These are phyloP conservation scores for Coffea canephora DNA, from an alignment of 257 asterid species.

Conservation along the genomic window DNA sequence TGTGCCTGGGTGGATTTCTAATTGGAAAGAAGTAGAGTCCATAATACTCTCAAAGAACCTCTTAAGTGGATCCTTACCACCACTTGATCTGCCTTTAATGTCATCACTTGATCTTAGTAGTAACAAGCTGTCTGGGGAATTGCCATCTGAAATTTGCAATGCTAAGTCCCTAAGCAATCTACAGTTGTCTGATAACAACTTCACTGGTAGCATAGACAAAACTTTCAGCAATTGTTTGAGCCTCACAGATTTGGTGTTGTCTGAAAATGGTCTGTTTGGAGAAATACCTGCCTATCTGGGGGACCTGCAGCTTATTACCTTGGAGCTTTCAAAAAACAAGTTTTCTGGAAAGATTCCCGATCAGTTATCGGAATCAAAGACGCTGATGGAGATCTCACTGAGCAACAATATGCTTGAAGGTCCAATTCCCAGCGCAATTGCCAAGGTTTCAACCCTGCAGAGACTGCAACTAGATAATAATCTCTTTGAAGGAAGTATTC, in stretches of 20 bases:
- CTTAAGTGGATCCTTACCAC: conserved; percentile 57
- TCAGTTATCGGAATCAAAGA: conserved; percentile 59
- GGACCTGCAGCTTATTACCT: conserved; percentile 44
- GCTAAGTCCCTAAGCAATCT: conserved; percentile 43
- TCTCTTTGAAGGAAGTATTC: conserved; percentile 57
- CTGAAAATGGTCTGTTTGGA: conserved; percentile 57
- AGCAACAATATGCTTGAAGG: conserved; percentile 55
- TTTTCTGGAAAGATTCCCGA: conserved; percentile 61
- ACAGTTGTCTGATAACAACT: conserved; percentile 47
- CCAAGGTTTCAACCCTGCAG: conserved; percentile 33
- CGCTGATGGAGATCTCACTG: conserved; percentile 56
- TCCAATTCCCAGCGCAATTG: conserved; percentile 34
- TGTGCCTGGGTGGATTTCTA: conserved; percentile 69
- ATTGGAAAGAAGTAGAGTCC: conserved; percentile 51
- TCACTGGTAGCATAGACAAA: conserved; percentile 50
- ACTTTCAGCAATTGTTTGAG: conserved; percentile 46
- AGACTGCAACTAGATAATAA: conserved; percentile 63
- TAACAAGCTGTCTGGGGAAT: conserved; percentile 59
- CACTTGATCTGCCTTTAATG: conserved; percentile 51
- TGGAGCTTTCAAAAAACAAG: conserved; percentile 59
- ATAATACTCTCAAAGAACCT: conserved; percentile 51
- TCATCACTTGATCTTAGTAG: conserved; percentile 47
- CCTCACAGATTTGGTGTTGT: conserved; percentile 53
- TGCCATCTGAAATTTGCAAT: conserved; percentile 51
- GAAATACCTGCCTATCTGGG: conserved; percentile 66